Conservation (phyloP, 805 yeast species). For the Sugiyamaella chiloensis region DNA sequence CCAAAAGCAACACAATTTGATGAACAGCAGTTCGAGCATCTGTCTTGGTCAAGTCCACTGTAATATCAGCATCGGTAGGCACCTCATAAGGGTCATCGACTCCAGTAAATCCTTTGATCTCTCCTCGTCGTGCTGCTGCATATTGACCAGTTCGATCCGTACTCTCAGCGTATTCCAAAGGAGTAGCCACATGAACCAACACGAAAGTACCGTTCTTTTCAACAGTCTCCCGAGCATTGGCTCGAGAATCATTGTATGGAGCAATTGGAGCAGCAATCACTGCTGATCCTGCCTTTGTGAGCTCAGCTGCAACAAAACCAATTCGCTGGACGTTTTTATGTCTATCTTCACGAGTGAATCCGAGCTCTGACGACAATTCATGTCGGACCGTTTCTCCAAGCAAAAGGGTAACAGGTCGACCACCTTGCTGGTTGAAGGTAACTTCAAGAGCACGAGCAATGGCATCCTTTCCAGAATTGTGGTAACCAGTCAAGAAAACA, state of each 20-base stretch:
- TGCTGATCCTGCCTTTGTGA: slow-evolving; percentile 88
- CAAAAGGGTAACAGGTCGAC: slow-evolving; percentile 69
- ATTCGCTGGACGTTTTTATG: slow-evolving; percentile 44
- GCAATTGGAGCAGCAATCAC: slow-evolving; percentile 67
- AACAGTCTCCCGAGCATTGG: slow-evolving; percentile 41
- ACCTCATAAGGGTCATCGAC: slow-evolving; percentile 46
- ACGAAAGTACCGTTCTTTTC: slow-evolving; percentile 52
- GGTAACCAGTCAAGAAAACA: slow-evolving; percentile 58
- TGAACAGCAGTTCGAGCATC: slow-evolving; percentile 69
- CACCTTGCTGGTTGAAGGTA: slow-evolving; percentile 86
- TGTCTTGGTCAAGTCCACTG: slow-evolving; percentile 50
- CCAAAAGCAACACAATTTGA: slow-evolving; percentile 67
- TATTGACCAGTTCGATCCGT: slow-evolving; percentile 52
- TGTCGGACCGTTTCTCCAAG: slow-evolving; percentile 43
- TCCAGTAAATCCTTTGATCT: slow-evolving; percentile 47
- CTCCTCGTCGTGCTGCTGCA: slow-evolving; percentile 44
- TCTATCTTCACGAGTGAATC: slow-evolving; percentile 39
- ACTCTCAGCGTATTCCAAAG: slow-evolving; percentile 43
- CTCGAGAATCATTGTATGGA: slow-evolving; percentile 42
- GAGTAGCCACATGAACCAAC: slow-evolving; percentile 50
- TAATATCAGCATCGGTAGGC: slow-evolving; percentile 55
- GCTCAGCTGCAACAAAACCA: slow-evolving; percentile 66
- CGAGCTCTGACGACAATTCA: slow-evolving; percentile 41
- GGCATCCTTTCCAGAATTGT: slow-evolving; percentile 58
- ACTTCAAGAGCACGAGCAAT: slow-evolving; percentile 83